Evolutionary conservation across 2,329 filamentous ascomycete species (phyloP).

Genomic region (Colletotrichum musae): DNA sequence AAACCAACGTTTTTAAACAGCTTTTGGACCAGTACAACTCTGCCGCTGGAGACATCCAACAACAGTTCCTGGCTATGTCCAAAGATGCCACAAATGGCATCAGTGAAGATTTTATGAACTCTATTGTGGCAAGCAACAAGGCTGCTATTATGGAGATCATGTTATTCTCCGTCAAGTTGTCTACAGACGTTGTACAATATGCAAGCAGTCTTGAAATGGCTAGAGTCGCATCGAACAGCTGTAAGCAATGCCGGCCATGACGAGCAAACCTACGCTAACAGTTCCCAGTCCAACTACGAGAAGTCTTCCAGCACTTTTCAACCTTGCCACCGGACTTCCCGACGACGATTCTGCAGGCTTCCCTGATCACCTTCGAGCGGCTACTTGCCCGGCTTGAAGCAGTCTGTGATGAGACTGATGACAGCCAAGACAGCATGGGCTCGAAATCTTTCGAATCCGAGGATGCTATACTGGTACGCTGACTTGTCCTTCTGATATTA

Average conservation of each 20-base stretch:
- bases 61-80: conserved; percentile 66
- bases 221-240: conserved; percentile 64
- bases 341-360: conserved; percentile 62
- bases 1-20: conserved; percentile 70
- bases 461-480: conserved; percentile 61
- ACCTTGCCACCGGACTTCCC: conserved; percentile 59
- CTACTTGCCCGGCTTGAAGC: conserved; percentile 62
- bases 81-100: conserved; percentile 60
- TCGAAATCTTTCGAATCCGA: conserved; percentile 59
- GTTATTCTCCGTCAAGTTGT: conserved; percentile 62
- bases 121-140: conserved; percentile 67
- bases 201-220: conserved; percentile 62
- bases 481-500: neutral
- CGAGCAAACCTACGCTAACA: conserved; percentile 38
- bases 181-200: conserved; percentile 65
- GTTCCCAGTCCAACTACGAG: conserved; percentile 61
- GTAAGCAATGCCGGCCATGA: conserved; percentile 45
- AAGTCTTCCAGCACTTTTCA: conserved; percentile 65
- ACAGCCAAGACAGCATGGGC: conserved; percentile 54
- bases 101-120: conserved; percentile 61
- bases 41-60: conserved; percentile 68
- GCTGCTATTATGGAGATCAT: conserved; percentile 68
- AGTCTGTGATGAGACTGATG: conserved; percentile 56
- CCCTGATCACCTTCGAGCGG: conserved; percentile 62
- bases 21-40: conserved; percentile 71